Conservation (phyloP, 2,329 filamentous ascomycete species). For the Talaromyces atroroseus region DNA sequence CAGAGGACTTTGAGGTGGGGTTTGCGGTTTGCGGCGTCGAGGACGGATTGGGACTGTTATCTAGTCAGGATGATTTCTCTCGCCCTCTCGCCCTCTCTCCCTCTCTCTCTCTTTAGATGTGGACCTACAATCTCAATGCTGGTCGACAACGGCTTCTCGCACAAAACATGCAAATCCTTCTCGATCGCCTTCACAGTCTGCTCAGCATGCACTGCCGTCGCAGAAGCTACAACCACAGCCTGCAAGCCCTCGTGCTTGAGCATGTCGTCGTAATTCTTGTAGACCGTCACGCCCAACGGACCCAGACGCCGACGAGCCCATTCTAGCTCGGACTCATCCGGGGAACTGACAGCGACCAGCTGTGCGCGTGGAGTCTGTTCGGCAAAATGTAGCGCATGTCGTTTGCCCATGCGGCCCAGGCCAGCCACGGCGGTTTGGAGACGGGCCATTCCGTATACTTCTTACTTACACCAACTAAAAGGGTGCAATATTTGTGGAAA, state of each 20-base stretch:
- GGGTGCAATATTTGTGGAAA: not conserved
- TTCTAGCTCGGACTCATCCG: slow-evolving; percentile 41
- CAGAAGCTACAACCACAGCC: slow-evolving; percentile 52
- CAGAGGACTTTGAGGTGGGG: slow-evolving; percentile 62
- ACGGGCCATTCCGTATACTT: no score
- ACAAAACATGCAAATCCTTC: slow-evolving; percentile 51
- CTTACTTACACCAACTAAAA: not conserved
- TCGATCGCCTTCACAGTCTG: slow-evolving; percentile 54
- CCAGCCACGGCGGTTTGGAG: slow-evolving; percentile 45
- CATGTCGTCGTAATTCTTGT: slow-evolving; percentile 54
- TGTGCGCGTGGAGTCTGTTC: slow-evolving; percentile 45
- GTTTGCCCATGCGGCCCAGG: slow-evolving; percentile 48
- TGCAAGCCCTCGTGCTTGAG: slow-evolving; percentile 51
- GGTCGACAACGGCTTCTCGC: slow-evolving; percentile 52
- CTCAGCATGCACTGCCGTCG: slow-evolving; percentile 53
- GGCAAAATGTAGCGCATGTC: slow-evolving; percentile 47
- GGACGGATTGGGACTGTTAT: not conserved
- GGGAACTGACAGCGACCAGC: slow-evolving; percentile 46
- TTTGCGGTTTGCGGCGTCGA: slow-evolving; percentile 44
- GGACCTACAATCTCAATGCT: slow-evolving; percentile 52
- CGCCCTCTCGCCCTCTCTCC: no score
- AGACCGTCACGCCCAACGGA: slow-evolving; percentile 49
- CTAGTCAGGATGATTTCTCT: no score
- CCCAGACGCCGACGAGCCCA: slow-evolving; percentile 50
- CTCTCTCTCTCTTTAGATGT: not conserved